Evolutionary conservation across 1,139 yeast genomes (phyloP).

Genomic region (Spathaspora sp.): DNA sequence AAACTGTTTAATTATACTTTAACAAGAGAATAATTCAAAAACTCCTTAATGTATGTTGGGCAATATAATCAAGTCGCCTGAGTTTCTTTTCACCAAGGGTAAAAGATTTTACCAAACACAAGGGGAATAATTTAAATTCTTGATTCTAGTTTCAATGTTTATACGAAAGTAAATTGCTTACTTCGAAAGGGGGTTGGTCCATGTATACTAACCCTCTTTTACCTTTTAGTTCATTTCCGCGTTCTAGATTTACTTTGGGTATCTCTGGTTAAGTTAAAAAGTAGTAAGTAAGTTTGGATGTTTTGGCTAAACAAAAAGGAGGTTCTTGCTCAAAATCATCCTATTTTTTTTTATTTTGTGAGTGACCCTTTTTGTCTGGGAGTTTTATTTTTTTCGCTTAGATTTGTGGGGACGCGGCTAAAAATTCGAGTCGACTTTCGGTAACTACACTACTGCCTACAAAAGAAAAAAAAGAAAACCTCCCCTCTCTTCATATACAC

Average conservation of each 20-base stretch:
- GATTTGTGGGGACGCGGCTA: slow-evolving; percentile 1
- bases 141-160: too few species aligned
- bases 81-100: too few species aligned
- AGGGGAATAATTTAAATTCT: too few species aligned
- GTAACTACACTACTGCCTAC: background rate
- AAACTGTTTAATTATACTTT: background rate
- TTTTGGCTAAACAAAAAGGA: background rate
- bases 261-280: background rate
- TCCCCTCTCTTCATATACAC: background rate
- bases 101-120: background rate
- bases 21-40: too few species aligned
- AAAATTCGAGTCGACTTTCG: background rate
- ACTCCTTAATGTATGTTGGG: too few species aligned
- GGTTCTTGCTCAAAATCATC: background rate
- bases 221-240: background rate
- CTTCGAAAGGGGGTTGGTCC: background rate
- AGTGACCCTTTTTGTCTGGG: background rate
- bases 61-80: too few species aligned
- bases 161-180: too few species aligned
- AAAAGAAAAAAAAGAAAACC: too few species aligned
- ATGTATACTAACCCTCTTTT: background rate
- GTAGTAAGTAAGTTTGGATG: background rate
- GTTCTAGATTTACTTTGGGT: background rate
- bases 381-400: background rate
- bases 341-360: background rate